A percentile compares a stretch with the other conserved stretches of the same genome.
Evolutionary conservation across 73 alveolate genomes (phyloP).

Genomic region (Tetrahymena elliotti): DNA sequence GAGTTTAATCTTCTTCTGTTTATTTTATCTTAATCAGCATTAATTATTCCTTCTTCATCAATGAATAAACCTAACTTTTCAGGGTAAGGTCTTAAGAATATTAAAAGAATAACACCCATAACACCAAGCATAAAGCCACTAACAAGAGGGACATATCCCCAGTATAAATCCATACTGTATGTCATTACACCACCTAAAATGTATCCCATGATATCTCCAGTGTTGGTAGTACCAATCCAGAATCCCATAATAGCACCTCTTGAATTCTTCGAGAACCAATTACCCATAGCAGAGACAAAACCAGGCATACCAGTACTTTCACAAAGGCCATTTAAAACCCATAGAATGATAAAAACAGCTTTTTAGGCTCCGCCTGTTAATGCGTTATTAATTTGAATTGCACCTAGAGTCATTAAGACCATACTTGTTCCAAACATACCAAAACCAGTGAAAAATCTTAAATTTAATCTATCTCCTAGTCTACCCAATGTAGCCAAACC

Average conservation of each 20-base stretch:
- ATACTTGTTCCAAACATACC: constrained; percentile 8
- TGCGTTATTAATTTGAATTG: not conserved
- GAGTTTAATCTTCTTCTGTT: not conserved
- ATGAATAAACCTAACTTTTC: not conserved
- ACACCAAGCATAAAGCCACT: not conserved
- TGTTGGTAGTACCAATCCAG: constrained; percentile 25
- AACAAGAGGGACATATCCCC: not conserved
- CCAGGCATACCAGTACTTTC: constrained; percentile 21
- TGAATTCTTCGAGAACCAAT: constrained; percentile 22
- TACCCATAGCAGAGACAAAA: constrained; percentile 21
- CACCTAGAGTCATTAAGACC: not conserved
- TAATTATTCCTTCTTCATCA: not conserved
- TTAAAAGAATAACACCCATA: not conserved
- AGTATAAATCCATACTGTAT: not conserved
- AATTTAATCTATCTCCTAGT: not conserved
- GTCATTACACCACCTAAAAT: constrained; percentile 17
- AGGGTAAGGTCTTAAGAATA: not conserved
- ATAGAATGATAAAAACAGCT: not conserved
- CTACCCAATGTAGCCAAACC: constrained; percentile 27
- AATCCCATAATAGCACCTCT: constrained; percentile 24
- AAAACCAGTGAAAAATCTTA: constrained; percentile 2
- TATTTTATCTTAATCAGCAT: not conserved
- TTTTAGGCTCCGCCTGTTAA: not conserved
- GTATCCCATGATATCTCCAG: constrained; percentile 23
- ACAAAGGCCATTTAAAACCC: constrained; percentile 16